These are phyloP conservation scores for Plasmodium coatneyi DNA, from an alignment of 169 alveolate species.

Conservation along the genomic window DNA sequence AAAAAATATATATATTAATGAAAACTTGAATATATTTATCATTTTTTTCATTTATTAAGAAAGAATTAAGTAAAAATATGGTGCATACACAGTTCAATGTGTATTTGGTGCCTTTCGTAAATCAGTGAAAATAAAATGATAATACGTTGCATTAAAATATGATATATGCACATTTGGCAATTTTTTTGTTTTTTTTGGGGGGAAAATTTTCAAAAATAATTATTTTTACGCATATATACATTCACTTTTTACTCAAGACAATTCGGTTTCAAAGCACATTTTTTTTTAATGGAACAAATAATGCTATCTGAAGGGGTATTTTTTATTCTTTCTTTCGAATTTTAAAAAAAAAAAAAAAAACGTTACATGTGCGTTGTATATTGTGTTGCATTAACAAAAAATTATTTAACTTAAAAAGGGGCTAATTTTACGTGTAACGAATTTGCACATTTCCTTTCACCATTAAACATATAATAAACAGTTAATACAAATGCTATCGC, in stretches of 20 bases:
- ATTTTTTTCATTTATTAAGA: background rate
- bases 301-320: background rate
- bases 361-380: background rate
- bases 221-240: background rate
- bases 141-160: background rate
- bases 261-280: background rate
- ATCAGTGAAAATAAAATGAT: background rate
- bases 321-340: background rate
- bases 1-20: background rate
- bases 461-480: background rate
- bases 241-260: background rate
- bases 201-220: background rate
- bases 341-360: background rate
- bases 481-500: background rate
- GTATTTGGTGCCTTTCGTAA: background rate
- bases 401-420: background rate
- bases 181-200: background rate
- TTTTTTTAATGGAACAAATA: background rate
- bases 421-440: background rate
- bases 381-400: background rate
- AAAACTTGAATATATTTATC: background rate
- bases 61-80: background rate
- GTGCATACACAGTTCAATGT: background rate
- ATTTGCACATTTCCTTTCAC: background rate
- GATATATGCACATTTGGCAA: background rate